A percentile compares a stretch with the other conserved stretches of the same genome.
Evolutionary conservation across 2,329 filamentous ascomycete species (phyloP).

Genomic region (Verticillium dahliae): DNA sequence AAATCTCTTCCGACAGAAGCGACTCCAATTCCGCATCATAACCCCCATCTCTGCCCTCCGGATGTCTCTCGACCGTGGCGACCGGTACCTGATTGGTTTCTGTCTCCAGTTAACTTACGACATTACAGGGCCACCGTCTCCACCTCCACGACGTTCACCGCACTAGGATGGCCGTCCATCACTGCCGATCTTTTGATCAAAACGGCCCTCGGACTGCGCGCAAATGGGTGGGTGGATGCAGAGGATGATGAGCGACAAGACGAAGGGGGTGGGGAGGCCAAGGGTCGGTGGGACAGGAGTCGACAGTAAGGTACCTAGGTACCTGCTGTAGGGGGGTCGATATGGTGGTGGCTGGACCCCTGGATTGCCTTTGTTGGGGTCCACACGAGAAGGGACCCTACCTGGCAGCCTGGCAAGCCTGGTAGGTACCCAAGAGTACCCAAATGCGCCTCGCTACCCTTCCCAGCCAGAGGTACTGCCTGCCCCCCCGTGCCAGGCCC

Average conservation of each 20-base stretch:
- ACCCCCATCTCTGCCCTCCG: not conserved
- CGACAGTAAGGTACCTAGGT: too few relatives aligned
- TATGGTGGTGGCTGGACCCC: not conserved
- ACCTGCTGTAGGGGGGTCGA: not conserved
- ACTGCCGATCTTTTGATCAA: slow-evolving; percentile 9
- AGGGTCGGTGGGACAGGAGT: not conserved
- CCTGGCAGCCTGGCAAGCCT: too few relatives aligned
- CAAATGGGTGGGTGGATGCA: not conserved
- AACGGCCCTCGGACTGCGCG: not conserved
- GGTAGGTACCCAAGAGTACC: too few relatives aligned
- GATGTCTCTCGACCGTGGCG: not conserved
- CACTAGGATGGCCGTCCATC: slow-evolving; percentile 10
- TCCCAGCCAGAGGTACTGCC: not conserved
- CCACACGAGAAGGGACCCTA: not conserved
- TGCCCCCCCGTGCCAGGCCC: not conserved
- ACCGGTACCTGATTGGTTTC: not conserved
- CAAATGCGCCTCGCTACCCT: too few relatives aligned
- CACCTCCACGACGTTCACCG: not conserved
- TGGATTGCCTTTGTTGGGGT: not conserved
- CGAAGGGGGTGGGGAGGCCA: slow-evolving; percentile 1
- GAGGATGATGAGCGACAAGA: not conserved
- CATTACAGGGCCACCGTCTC: not conserved
- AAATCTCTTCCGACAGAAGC: not conserved
- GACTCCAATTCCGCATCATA: not conserved
- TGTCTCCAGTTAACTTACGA: not conserved